Evolutionary conservation across 495 filamentous ascomycete genomes (phyloP).

Genomic region (Tuber calosporum): DNA sequence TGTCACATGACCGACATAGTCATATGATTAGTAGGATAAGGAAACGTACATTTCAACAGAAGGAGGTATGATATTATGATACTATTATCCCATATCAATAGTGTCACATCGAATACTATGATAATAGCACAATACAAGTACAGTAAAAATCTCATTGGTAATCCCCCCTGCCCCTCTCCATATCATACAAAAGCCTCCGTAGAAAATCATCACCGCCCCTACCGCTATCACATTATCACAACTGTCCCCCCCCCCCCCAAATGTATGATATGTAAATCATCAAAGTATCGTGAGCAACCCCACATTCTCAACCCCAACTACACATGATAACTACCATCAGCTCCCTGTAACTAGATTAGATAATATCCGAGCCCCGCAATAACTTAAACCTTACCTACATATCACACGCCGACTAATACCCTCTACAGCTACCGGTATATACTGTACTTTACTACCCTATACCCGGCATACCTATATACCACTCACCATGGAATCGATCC

Average conservation of each 20-base stretch:
- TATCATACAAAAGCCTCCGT: background rate
- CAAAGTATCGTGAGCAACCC: background rate
- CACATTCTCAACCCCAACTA: background rate
- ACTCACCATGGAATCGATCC: slow-evolving; percentile 19
- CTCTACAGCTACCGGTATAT: background rate
- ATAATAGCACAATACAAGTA: no score
- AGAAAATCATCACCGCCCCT: background rate
- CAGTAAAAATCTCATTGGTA: no score
- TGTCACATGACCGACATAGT: no score
- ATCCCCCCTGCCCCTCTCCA: no score
- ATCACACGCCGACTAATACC: no score
- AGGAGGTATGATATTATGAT: no score
- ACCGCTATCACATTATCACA: background rate
- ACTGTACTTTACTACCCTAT: no score
- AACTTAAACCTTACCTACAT: background rate
- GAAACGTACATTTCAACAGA: no score
- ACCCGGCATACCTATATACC: background rate
- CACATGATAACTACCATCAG: background rate
- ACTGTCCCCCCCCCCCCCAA: background rate
- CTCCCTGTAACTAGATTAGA: slow-evolving; percentile 10
- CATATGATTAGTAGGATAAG: no score
- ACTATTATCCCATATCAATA: no score
- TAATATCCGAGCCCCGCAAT: slow-evolving; percentile 13
- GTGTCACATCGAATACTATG: no score
- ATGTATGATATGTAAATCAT: no score